Evolutionary conservation across 805 yeast genomes (phyloP).

Genomic region (Saccharomycopsis fermentans): DNA sequence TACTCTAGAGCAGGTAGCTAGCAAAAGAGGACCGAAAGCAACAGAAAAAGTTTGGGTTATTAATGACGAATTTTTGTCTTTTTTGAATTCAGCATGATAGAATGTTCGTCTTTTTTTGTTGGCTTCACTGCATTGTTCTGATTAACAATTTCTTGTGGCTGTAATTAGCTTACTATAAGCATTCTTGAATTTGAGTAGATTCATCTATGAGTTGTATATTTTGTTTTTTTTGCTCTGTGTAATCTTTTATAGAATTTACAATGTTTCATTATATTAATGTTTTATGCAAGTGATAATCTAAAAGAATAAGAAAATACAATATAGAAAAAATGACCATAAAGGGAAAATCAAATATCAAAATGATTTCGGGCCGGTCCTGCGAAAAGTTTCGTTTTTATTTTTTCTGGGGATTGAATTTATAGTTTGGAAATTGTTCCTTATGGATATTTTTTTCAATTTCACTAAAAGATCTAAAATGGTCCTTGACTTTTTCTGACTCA

Average conservation of each 20-base stretch:
- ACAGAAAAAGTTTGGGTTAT: conserved; percentile 13
- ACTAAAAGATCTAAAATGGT: conserved; percentile 30
- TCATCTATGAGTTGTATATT: too few species aligned
- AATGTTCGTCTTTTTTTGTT: neutral
- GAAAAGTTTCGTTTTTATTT: conserved; percentile 18
- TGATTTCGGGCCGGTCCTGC: too few species aligned
- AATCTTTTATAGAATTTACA: too few species aligned
- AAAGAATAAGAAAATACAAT: neutral
- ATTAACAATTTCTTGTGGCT: too few species aligned
- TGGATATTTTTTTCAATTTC: conserved; percentile 34
- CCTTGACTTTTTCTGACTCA: conserved; percentile 29
- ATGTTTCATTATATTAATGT: neutral
- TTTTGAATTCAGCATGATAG: neutral
- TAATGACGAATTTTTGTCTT: conserved; percentile 5
- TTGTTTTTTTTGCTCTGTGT: too few species aligned
- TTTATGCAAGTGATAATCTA: neutral
- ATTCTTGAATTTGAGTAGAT: too few species aligned
- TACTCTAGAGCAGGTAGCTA: conserved; percentile 34
- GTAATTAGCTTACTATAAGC: too few species aligned
- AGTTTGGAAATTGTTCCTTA: conserved; percentile 32
- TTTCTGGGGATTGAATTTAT: conserved; percentile 34
- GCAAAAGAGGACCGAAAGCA: conserved; percentile 22
- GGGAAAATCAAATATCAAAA: neutral
- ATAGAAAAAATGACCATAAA: neutral
- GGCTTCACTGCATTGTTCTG: too few species aligned